Percentiles rank a stretch among this genome's conserved stretches.
Evolutionary conservation across 2,329 filamentous ascomycete genomes (phyloP).

Genomic region (Curvularia hawaiiensis): DNA sequence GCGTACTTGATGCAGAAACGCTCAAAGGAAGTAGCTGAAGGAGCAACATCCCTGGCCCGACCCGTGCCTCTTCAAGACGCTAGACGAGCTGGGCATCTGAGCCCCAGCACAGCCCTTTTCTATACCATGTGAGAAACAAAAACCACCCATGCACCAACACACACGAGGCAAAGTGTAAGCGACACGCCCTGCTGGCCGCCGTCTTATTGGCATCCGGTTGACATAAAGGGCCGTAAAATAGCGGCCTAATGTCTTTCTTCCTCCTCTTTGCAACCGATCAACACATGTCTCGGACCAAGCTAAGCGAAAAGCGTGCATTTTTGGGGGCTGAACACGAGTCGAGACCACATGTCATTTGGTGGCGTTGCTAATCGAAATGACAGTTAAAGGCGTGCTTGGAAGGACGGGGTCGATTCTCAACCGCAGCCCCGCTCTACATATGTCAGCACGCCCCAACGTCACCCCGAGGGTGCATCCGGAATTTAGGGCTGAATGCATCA

Average conservation of each 20-base stretch:
- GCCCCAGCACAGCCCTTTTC: conserved; percentile 18
- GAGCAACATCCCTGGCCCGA: conserved; percentile 17
- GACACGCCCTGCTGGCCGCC: not conserved
- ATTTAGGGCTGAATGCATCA: not conserved
- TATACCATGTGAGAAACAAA: conserved; percentile 2
- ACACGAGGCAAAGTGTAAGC: not conserved
- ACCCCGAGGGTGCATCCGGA: conserved; percentile 1
- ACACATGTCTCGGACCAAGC: not conserved
- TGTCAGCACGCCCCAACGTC: conserved; percentile 8
- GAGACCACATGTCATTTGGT: conserved; percentile 7
- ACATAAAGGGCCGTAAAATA: not conserved
- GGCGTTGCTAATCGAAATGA: conserved; percentile 16
- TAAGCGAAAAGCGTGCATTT: not conserved
- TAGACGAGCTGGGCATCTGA: conserved; percentile 18
- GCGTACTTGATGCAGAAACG: conserved; percentile 17
- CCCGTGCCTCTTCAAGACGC: conserved; percentile 10
- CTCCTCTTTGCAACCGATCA: not conserved
- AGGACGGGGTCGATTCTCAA: conserved; percentile 13
- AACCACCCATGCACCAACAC: not conserved
- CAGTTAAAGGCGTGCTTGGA: conserved; percentile 1
- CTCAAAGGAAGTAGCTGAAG: conserved; percentile 23
- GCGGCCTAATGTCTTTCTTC: not conserved
- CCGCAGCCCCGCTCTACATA: not conserved
- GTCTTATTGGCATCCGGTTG: not conserved
- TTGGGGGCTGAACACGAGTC: not conserved